Percentiles rank a stretch among this genome's conserved stretches.
phyloP scores from a whole-genome alignment of 73 alveolate genomes.

The Paramecium caudatum region DNA sequence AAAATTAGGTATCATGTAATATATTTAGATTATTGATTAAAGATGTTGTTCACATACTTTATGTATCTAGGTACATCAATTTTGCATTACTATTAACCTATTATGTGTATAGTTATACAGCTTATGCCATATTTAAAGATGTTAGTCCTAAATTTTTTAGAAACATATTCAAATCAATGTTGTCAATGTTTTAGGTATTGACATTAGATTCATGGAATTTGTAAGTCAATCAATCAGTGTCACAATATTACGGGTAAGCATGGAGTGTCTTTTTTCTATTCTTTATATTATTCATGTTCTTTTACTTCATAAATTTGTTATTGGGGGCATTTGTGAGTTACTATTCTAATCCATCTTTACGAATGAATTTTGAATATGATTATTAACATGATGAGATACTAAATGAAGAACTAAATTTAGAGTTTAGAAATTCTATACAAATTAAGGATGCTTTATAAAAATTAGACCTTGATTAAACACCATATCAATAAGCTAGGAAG shows the following conservation, averaged over 20 bases:
- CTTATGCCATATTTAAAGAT: slow-evolving; percentile 17
- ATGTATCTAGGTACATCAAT: slow-evolving; percentile 52
- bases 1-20: slow-evolving; percentile 8
- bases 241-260: slow-evolving; percentile 29
- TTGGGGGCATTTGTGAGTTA: slow-evolving; percentile 70
- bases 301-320: slow-evolving; percentile 45
- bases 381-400: slow-evolving; percentile 39
- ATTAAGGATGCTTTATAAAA: slow-evolving; percentile 12
- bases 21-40: neutral
- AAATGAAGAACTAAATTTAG: slow-evolving; percentile 31
- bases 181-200: slow-evolving; percentile 59
- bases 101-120: slow-evolving; percentile 58
- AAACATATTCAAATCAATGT: slow-evolving; percentile 45
- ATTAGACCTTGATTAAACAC: slow-evolving; percentile 40
- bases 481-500: slow-evolving; percentile 29
- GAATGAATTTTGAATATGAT: slow-evolving; percentile 57
- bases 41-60: slow-evolving; percentile 43
- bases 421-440: slow-evolving; percentile 20
- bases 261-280: slow-evolving; percentile 56
- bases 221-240: slow-evolving; percentile 60
- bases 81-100: slow-evolving; percentile 29
- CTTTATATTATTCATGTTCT: slow-evolving; percentile 61
- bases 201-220: slow-evolving; percentile 60
- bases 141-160: slow-evolving; percentile 67
- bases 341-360: slow-evolving; percentile 40